phyloP scores from a whole-genome alignment of 75 land plant species.

The Ceratopteris richardii region DNA sequence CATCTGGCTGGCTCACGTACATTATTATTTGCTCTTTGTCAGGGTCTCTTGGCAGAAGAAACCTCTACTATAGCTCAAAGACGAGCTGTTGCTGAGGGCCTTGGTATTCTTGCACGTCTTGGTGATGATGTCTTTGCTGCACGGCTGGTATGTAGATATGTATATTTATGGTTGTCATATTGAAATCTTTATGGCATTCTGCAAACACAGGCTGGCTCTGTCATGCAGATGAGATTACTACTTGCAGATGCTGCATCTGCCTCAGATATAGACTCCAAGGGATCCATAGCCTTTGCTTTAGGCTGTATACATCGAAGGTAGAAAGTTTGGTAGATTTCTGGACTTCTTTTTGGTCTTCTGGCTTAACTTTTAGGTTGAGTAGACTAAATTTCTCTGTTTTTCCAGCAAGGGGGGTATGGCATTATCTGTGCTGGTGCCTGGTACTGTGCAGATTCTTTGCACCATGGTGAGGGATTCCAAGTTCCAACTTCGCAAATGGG shows the following conservation, averaged over 20 bases:
- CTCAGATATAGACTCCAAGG: conserved; percentile 47
- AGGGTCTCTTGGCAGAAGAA: conserved; percentile 78
- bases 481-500: conserved; percentile 56
- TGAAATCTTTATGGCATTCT: background rate
- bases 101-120: conserved; percentile 85
- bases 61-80: conserved; percentile 66
- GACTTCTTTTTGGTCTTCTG: background rate
- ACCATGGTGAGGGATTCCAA: conserved; percentile 58
- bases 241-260: conserved; percentile 45
- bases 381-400: background rate
- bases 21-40: too few relatives aligned
- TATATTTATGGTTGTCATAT: background rate
- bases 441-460: conserved; percentile 68
- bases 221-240: conserved; percentile 55
- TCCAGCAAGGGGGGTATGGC: conserved; percentile 99
- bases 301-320: conserved; percentile 97
- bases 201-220: background rate
- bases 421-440: conserved; percentile 68
- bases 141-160: conserved; percentile 51
- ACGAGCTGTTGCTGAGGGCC: conserved; percentile 86
- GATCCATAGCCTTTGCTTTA: conserved; percentile 74
- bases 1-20: too few relatives aligned
- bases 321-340: background rate
- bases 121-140: conserved; percentile 90
- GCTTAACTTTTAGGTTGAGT: background rate